Evolutionary conservation across 73 alveolate genomes (phyloP).

Genomic region (Blepharisma stoltei): DNA sequence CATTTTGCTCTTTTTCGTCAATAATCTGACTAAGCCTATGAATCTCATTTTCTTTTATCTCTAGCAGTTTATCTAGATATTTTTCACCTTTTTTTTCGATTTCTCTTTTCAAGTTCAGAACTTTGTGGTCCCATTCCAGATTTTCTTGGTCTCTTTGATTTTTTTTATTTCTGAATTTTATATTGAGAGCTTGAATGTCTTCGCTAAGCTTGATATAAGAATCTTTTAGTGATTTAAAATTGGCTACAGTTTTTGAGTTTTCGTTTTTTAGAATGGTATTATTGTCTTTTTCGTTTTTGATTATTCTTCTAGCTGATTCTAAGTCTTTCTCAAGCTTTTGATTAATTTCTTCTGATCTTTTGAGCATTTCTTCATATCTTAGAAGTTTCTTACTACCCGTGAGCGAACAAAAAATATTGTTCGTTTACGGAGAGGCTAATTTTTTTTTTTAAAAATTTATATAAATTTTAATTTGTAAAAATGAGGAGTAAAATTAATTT

Average conservation of each 20-base stretch:
- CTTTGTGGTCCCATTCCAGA: not conserved
- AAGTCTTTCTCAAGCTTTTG: conserved; percentile 9
- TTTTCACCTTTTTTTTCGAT: not conserved
- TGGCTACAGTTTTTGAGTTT: not conserved
- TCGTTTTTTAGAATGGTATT: not conserved
- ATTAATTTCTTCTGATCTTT: conserved; percentile 2
- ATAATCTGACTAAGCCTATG: not conserved
- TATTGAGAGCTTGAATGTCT: not conserved
- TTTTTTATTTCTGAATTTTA: not conserved
- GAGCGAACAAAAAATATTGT: no score
- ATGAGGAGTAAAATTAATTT: no score
- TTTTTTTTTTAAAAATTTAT: no score
- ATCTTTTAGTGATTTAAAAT: conserved; percentile 8
- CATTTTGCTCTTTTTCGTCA: not conserved
- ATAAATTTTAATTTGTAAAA: no score
- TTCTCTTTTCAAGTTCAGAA: not conserved
- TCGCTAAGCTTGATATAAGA: conserved; percentile 3
- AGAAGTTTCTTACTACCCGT: not conserved
- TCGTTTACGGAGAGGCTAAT: no score
- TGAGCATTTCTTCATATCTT: not conserved
- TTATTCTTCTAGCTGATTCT: not conserved
- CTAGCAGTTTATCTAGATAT: not conserved
- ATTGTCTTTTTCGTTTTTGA: not conserved
- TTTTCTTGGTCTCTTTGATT: not conserved
- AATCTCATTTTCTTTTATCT: not conserved